Conservation (phyloP, 2,329 filamentous ascomycete genomes). For the Cercospora berteroae region DNA sequence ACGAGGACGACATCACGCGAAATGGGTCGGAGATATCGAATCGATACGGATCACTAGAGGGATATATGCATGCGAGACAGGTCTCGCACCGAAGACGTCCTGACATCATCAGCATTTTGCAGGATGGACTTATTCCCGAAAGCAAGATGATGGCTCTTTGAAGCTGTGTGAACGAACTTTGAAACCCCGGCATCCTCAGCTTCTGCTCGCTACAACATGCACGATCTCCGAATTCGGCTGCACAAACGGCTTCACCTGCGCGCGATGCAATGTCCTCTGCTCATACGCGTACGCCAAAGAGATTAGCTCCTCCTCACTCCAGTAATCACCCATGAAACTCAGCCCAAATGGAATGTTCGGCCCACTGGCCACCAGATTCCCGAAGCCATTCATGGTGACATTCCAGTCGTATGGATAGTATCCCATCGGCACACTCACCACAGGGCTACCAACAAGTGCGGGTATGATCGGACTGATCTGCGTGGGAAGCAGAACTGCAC, state of each 20-base stretch:
- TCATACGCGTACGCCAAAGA: slow-evolving; percentile 68
- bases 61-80: not conserved
- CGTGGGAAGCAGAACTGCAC: slow-evolving; percentile 63
- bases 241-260: slow-evolving; percentile 50
- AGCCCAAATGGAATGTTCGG: slow-evolving; percentile 62
- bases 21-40: not conserved
- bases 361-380: slow-evolving; percentile 53
- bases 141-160: not conserved
- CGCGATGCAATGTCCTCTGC: slow-evolving; percentile 54
- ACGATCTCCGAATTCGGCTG: slow-evolving; percentile 49
- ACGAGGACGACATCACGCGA: not conserved
- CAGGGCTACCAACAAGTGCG: slow-evolving; percentile 58
- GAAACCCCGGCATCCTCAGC: not conserved
- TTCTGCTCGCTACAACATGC: slow-evolving; percentile 40
- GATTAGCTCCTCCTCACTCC: slow-evolving; percentile 61
- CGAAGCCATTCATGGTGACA: slow-evolving; percentile 47
- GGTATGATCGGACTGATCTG: slow-evolving; percentile 49
- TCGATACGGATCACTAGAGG: not conserved
- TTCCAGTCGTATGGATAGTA: slow-evolving; percentile 51
- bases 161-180: not conserved
- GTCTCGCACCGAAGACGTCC: not conserved
- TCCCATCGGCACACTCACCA: slow-evolving; percentile 64
- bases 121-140: not conserved
- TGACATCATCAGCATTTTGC: not conserved
- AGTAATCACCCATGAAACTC: slow-evolving; percentile 60